Percentiles rank a stretch among this genome's conserved stretches.
Conservation (phyloP, 371 early-diverging fungal species). For the Phascolomyces articulosus region DNA sequence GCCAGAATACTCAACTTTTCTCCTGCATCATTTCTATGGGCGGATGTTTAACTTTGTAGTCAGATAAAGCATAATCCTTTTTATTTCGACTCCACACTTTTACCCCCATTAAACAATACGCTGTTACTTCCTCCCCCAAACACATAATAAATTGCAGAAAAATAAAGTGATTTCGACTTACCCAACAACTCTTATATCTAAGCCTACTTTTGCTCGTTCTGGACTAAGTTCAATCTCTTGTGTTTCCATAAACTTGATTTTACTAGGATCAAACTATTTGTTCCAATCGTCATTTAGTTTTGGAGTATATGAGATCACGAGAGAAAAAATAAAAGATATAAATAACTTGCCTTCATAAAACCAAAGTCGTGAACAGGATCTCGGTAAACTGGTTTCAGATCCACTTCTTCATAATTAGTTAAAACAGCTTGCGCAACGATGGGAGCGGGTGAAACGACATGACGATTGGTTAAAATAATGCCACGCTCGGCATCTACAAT, state of each 20-base stretch:
- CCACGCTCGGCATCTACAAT: conserved; percentile 86
- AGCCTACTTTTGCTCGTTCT: conserved; percentile 75
- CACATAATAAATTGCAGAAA: not conserved
- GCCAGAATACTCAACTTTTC: conserved; percentile 43
- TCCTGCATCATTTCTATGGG: conserved; percentile 27
- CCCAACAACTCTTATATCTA: conserved; percentile 85
- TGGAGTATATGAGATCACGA: too few species aligned
- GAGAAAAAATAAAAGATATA: too few species aligned
- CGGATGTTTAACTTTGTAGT: not conserved
- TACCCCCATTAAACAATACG: not conserved
- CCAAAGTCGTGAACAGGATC: conserved; percentile 93
- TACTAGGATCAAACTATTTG: conserved; percentile 71
- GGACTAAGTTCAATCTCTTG: conserved; percentile 75
- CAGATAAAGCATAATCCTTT: not conserved
- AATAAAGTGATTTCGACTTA: conserved; percentile 4
- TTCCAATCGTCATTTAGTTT: too few species aligned
- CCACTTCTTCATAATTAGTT: conserved; percentile 88
- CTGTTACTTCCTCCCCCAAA: not conserved
- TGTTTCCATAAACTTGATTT: conserved; percentile 77
- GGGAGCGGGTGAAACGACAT: conserved; percentile 88
- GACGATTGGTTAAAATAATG: conserved; percentile 86
- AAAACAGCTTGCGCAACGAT: conserved; percentile 81
- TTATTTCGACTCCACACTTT: not conserved
- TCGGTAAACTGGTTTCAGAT: conserved; percentile 76
- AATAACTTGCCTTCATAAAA: conserved; percentile 61